Base-by-base conservation (phyloP, 441 rosid genomes). In the Cnidoscolus chayamansa region DNA sequence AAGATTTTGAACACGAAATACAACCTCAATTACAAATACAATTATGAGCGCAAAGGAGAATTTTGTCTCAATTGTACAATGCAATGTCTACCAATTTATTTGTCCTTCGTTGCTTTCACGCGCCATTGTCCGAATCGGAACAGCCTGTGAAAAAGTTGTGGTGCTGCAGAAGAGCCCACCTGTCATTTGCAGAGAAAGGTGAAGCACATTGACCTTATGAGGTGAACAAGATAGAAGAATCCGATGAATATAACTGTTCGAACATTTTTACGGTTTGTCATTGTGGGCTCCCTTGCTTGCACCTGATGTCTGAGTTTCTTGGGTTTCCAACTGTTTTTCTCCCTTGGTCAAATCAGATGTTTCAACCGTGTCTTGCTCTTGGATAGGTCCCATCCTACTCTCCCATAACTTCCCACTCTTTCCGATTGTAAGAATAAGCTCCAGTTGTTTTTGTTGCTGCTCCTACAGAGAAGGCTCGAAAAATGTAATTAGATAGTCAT, bases 361-460 rank as follows among this genome's bases (percentile, higher is more conserved):
- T 76, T 81, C 74, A 48, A 63, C 67, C 35, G 31, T 51, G 32
- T 77, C 78, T 72, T 75, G 83, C 61, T 76, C 78, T 73, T 76
- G 77, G 58, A 15, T 68, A 58, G 79, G 68, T 12, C 40, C 76
- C 71, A 65, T 81, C 74, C 60, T 72, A 81, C 80, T 84, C 32
- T 88, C 92, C 79, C 81, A 85, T 72, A 90, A 74, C 74, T 87
- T 90, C 47, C 84, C 86, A 50, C 76, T 81, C 82, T 87, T 92
- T n/a, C 85, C 90, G 45, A 94, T 81, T 48, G 91, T 93, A 73
- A 92, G 90, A 79, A 94, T 86, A 61, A 92, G 84, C 67, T 89
- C 96, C 5, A 94, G 90, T 74, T 94, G 99, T 78, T 90, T 92
- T 74, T 82, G 81, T 68, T 94, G 98, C 70, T 92, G 99, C 65